Base-by-base conservation (phyloP, 1,284 basidiomycete genomes). In the Cryptococcus maquisensis region DNA sequence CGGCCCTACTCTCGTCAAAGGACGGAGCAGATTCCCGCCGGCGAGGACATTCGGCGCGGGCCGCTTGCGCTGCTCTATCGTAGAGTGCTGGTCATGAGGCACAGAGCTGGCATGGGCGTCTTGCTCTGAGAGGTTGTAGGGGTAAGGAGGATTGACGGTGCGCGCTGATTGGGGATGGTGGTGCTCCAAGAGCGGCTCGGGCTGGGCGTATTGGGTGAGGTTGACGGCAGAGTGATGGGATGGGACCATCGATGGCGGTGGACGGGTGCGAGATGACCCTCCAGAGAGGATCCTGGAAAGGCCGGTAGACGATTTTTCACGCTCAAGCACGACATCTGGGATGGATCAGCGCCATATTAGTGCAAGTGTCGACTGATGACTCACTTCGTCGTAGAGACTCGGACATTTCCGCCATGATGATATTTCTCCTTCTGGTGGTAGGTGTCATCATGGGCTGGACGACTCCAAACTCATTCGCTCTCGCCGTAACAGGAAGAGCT, bases 401-500 rank as follows among this genome's bases (percentile, higher is more conserved):
- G 21, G 68, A 71, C 71, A 74, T 72, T 49, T 74, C 73, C 46
- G 70, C 59, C 61, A 70, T 68, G 52, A 74, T 74, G 40, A 74
- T 74, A 10, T 57, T 60, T 18, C 73, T 62, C 32, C 73, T 62
- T 20, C 65, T 59, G 2, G 69, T 66, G 1, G 70, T 71, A 8
- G 73, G 71, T 4, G 66, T 66, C 48, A 67, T 58, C 28, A 44
- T 44, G 1, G 72, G 71, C 42, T 64, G 57, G 2, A 65, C 64
- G 9, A 67, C 57, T 3, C 66, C 68, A 44, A 58, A 48, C 42
- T 63, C 60, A 52, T 67, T 67, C 28, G 65, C 21, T 32, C 50
- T 32, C 21, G 39, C 54, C 32, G 48, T 28, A 26, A 52, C 38
- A 38, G 57, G 55, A 3, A 60, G n/a, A 16, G 47, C 39, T 46